Evolutionary conservation across 2,329 filamentous ascomycete species (phyloP).

Genomic region (Sordariomycetes sp.): DNA sequence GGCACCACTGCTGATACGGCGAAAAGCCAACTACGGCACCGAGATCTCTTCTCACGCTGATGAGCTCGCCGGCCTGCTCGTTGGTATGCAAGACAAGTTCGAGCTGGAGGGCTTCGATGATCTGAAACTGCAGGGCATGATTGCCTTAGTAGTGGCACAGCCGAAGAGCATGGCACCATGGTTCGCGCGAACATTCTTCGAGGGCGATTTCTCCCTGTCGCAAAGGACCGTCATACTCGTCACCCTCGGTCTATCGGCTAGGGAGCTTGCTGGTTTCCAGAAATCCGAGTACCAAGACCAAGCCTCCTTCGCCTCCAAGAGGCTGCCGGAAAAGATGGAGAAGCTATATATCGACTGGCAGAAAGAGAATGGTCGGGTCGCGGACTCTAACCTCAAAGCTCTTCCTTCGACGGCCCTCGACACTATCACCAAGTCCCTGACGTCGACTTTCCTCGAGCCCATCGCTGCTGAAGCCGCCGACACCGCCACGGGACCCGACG

Average conservation of each 20-base stretch:
- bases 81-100: slow-evolving; percentile 78
- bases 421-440: slow-evolving; percentile 56
- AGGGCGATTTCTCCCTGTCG: slow-evolving; percentile 81
- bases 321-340: slow-evolving; percentile 65
- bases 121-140: slow-evolving; percentile 68
- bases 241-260: slow-evolving; percentile 69
- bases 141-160: slow-evolving; percentile 69
- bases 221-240: slow-evolving; percentile 78
- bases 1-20: slow-evolving; percentile 71
- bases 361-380: slow-evolving; percentile 9
- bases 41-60: slow-evolving; percentile 80
- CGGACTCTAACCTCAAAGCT: slow-evolving; percentile 33
- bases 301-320: slow-evolving; percentile 69
- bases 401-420: slow-evolving; percentile 55
- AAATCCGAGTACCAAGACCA: slow-evolving; percentile 39
- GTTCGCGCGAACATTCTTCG: slow-evolving; percentile 79
- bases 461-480: slow-evolving; percentile 78
- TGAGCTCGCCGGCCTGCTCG: slow-evolving; percentile 67
- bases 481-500: slow-evolving; percentile 66
- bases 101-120: slow-evolving; percentile 72
- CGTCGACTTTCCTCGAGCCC: slow-evolving; percentile 67
- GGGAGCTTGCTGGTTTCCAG: slow-evolving; percentile 76
- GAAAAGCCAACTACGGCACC: slow-evolving; percentile 80
- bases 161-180: slow-evolving; percentile 73
- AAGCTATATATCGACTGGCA: slow-evolving; percentile 49